These are phyloP conservation scores for Gastrolobium bilobum DNA, from an alignment of 306 rosid species.

Conservation along the genomic window DNA sequence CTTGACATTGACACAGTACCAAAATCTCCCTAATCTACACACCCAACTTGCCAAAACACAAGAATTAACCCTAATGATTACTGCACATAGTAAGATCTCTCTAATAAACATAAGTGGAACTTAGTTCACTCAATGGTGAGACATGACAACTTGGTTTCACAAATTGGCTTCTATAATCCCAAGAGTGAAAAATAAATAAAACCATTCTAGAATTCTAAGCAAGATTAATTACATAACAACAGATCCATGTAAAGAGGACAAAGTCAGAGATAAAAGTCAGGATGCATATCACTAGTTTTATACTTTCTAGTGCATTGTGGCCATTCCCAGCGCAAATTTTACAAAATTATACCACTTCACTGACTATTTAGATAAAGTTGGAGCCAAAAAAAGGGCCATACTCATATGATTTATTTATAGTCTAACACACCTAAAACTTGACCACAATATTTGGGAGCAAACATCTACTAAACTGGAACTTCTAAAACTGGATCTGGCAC, in stretches of 20 bases:
- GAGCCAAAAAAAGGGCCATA: constrained; percentile 19
- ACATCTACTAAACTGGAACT: constrained; percentile 41
- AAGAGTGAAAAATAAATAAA: not conserved
- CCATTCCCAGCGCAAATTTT: constrained; percentile 28
- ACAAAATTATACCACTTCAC: constrained; percentile 34
- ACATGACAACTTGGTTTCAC: not conserved
- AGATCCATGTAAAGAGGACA: constrained; percentile 14
- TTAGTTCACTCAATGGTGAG: no score
- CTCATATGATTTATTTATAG: constrained; percentile 34
- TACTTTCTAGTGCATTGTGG: constrained; percentile 39
- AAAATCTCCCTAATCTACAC: no score
- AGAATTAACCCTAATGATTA: no score
- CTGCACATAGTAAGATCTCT: no score
- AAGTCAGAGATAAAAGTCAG: constrained; percentile 30
- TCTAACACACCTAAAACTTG: constrained; percentile 40
- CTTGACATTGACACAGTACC: no score
- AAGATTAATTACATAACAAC: not conserved
- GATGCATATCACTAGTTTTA: constrained; percentile 27
- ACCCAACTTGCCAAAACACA: no score
- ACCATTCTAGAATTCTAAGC: not conserved
- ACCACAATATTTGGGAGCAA: constrained; percentile 36
- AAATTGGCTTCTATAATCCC: not conserved
- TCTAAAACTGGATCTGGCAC: constrained; percentile 38
- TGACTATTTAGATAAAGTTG: constrained; percentile 30
- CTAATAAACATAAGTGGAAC: no score